Evolutionary conservation across 2,329 filamentous ascomycete genomes (phyloP), one percentile per base, ranked within the genome.

Genomic region (Colletotrichum sp.): DNA sequence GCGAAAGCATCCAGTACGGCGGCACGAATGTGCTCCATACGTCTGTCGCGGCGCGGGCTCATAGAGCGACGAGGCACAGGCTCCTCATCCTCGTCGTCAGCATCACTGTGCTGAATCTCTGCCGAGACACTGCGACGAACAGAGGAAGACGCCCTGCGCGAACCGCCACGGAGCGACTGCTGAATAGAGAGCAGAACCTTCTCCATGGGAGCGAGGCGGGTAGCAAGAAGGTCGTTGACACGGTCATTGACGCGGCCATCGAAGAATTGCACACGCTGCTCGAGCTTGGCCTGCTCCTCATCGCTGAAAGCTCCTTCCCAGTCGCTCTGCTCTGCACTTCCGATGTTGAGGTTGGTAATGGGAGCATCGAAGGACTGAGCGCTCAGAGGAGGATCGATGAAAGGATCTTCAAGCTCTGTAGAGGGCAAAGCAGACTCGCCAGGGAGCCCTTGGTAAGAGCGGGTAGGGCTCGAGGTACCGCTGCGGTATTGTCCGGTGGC

Each of bases 31-130:
- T 96, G 95, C 74, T 98, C 96, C 80, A 96, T 84, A 79, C 92
- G 95, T 80, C 93, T 93, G 81, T 98, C 95, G 76, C 93, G 91
- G 73, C 91, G 91, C 22, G 96, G 95, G 79, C 96, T 98, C 79
- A 93, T 89, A 8, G 94, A 94, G 67, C 95, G 93, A 82, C 92
- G 89, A 77, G 89, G 86, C 75, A 86, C 77, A 71, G 92, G 90
- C 72, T 93, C 94, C 27, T 98, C 96, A 78, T 97, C 96, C 81
- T 98, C 96, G 77, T 98, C 96, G 82, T 98, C 96, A 13, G 97
- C 96, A 85, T 98, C 97, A 82, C 96, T 98, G 75, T 97, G 93
- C 64, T 91, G 89, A 5, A 90, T 81, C 34, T 95, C 94, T n/a
- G 88, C 91, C 62, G 94, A 96, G 55, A 91, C 84, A 82, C 93